Evolutionary conservation across 176 grass and related monocot species (phyloP).

Genomic region (Musa acuminata): DNA sequence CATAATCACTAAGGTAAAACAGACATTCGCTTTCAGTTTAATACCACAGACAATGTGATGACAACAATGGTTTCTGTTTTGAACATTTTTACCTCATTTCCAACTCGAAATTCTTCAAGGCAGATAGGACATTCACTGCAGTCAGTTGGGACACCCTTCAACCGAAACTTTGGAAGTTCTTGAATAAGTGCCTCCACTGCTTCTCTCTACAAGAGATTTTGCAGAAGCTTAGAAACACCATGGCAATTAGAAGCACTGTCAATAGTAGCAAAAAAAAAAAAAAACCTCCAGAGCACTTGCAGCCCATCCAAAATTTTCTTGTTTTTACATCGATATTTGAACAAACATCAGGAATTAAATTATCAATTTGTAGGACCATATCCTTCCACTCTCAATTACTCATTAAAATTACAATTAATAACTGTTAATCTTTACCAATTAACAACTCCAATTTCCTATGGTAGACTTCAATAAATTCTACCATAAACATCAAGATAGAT

Average conservation of each 20-base stretch:
- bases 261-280: not conserved
- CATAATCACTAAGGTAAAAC: no score
- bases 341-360: not conserved
- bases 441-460: no score
- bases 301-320: not conserved
- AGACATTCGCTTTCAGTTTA: no score
- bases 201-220: slow-evolving; percentile 55
- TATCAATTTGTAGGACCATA: not conserved
- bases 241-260: not conserved
- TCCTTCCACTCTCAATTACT: not conserved
- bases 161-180: slow-evolving; percentile 84
- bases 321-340: not conserved
- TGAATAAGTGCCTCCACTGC: slow-evolving; percentile 95
- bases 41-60: no score
- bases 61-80: no score
- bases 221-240: not conserved
- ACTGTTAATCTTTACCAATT: not conserved
- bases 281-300: not conserved
- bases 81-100: slow-evolving; percentile 52
- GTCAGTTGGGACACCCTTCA: slow-evolving; percentile 86
- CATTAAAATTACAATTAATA: not conserved
- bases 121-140: slow-evolving; percentile 95
- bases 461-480: no score
- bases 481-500: not conserved
- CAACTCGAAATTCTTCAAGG: slow-evolving; percentile 87